Evolutionary conservation across 768 basidiomycete species (phyloP), one percentile per base, ranked within the genome.

Genomic region (Mycena pura): DNA sequence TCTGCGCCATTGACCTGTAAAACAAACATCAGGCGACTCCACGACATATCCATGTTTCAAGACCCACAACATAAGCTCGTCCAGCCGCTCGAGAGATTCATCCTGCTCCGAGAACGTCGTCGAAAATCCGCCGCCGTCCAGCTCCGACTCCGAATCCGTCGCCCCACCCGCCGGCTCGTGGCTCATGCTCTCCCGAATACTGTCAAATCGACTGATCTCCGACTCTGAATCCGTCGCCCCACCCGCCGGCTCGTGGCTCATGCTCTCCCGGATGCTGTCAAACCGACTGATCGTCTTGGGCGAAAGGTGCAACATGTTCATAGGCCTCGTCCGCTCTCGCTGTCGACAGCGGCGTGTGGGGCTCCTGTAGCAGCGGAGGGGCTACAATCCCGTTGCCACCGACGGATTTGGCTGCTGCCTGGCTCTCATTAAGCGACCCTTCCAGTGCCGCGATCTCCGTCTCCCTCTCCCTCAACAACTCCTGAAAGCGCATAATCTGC

Each of bases 401-500:
- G 53, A 29, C 57, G 43, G 55, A n/a, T 3, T 39, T 47, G 2
- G 66, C 27, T n/a, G 64, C 58, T n/a, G 51, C 44, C n/a, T 56
- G 66, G 46, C 63, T 75, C 50, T 77, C 73, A 64, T 77, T 82
- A 38, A 84, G 65, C 6, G 83, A 83, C 28, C 75, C 74, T 65
- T 96, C 95, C 14, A 97, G 82, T 27, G 82, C 74, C 45, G 82
- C 79, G 48, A 99, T 98, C 75, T 99, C 96, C n/a, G 87, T 82
- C 74, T 98, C 96, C 47, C 96, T 85, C 64, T 95, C 92, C 71
- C 88, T 91, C 61, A 99, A 81, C 31, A 95, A 93, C 68, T 95
- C 90, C 73, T 99, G 96, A 40, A 99, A 77, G 58, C 95, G 88
- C 90, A 95, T 95, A 59, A 98, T 93, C 76, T 99, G 96, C 69